Evolutionary conservation across 495 filamentous ascomycete genomes (phyloP).

Genomic region (Neurospora sp.): DNA sequence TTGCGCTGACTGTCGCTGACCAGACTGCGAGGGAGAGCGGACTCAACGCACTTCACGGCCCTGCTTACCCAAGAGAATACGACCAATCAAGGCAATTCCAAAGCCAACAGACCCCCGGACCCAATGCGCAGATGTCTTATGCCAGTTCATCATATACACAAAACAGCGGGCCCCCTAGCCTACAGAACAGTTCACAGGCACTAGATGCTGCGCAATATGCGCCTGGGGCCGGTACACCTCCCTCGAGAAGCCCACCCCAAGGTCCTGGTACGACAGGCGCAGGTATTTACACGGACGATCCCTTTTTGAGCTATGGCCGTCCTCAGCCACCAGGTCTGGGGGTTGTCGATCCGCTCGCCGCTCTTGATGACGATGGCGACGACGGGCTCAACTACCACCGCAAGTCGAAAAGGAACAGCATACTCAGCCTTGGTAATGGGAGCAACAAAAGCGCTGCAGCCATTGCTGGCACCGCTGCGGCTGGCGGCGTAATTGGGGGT

Average conservation of each 20-base stretch:
- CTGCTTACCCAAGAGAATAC: slow-evolving; percentile 30
- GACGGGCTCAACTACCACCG: slow-evolving; percentile 54
- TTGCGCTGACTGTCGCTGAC: slow-evolving; percentile 65
- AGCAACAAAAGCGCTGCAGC: slow-evolving; percentile 22
- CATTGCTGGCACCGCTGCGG: slow-evolving; percentile 35
- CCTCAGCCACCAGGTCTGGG: slow-evolving; percentile 44
- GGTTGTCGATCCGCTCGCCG: slow-evolving; percentile 61
- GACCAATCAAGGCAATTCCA: slow-evolving; percentile 26
- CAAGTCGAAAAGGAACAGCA: slow-evolving; percentile 35
- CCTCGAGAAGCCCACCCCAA: slow-evolving; percentile 15
- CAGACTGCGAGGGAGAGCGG: slow-evolving; percentile 63
- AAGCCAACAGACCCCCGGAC: slow-evolving; percentile 14
- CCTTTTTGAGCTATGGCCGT: slow-evolving; percentile 48
- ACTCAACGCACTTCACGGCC: slow-evolving; percentile 51
- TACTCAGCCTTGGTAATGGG: slow-evolving; percentile 40
- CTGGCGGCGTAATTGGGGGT: slow-evolving; percentile 46
- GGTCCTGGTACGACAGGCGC: slow-evolving; percentile 11
- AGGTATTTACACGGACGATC: slow-evolving; percentile 25
- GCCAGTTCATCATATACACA: background rate
- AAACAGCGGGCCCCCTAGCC: background rate
- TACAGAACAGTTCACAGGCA: slow-evolving; percentile 16
- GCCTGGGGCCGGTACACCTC: slow-evolving; percentile 13
- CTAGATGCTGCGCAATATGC: slow-evolving; percentile 6
- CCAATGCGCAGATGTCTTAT: slow-evolving; percentile 7
- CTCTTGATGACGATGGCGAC: slow-evolving; percentile 75